A percentile compares a stretch with the other conserved stretches of the same genome.
Conservation (phyloP, 495 filamentous ascomycete species). For the Talaromyces nanjingensis region DNA sequence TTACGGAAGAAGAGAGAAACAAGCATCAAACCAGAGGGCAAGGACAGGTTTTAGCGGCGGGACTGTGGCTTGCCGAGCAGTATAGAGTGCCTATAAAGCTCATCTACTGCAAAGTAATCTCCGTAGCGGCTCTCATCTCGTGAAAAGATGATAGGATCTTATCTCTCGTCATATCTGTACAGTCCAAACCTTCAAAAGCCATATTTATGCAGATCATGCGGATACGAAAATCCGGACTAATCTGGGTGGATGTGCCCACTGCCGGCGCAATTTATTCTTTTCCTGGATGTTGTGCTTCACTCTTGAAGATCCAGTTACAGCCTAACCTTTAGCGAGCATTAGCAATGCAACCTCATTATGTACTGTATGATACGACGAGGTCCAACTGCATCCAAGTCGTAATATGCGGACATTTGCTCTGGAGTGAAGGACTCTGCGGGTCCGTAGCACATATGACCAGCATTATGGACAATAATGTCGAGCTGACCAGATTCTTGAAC, state of each 20-base stretch:
- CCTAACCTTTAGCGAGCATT: not conserved
- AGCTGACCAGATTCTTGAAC: too few relatives aligned
- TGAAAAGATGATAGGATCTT: conserved; percentile 1
- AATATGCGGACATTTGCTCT: too few relatives aligned
- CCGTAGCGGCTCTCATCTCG: not conserved
- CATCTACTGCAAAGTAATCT: not conserved
- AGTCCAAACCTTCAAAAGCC: not conserved
- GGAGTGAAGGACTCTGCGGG: too few relatives aligned
- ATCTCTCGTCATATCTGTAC: not conserved
- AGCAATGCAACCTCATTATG: not conserved
- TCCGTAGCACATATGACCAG: too few relatives aligned
- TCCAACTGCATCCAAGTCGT: too few relatives aligned
- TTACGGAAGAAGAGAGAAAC: not conserved
- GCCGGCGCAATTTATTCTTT: not conserved
- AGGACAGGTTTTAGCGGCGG: not conserved
- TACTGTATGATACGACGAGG: too few relatives aligned
- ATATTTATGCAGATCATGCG: not conserved
- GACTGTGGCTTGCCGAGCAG: not conserved
- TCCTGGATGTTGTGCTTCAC: not conserved
- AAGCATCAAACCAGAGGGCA: not conserved
- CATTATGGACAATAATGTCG: too few relatives aligned
- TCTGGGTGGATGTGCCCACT: not conserved
- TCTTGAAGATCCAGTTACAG: not conserved
- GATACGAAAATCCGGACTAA: not conserved
- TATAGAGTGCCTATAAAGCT: not conserved